Evolutionary conservation across 192 early-diverging fungal species (phyloP).

Genomic region (Entomortierella lignicola): DNA sequence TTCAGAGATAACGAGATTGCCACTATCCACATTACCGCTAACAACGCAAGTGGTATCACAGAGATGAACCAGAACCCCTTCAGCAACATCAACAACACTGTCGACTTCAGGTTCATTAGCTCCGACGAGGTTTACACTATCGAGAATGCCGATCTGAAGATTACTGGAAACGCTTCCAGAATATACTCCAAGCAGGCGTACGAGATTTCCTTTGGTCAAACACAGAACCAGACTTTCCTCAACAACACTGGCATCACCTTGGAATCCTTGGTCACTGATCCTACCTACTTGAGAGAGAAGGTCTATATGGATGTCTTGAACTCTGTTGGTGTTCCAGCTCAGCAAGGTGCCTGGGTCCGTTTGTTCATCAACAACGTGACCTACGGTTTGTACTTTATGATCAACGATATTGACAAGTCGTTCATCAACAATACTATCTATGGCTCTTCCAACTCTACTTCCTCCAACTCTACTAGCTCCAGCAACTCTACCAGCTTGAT

Average conservation of each 20-base stretch:
- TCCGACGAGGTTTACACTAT: conserved; percentile 38
- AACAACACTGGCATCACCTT: conserved; percentile 57
- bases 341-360: conserved; percentile 57
- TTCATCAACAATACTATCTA: conserved; percentile 49
- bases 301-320: conserved; percentile 54
- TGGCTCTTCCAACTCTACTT: conserved; percentile 11
- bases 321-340: conserved; percentile 57
- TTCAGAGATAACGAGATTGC: conserved; percentile 58
- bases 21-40: conserved; percentile 57
- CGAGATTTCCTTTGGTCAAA: conserved; percentile 54
- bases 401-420: conserved; percentile 58
- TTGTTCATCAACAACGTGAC: conserved; percentile 57
- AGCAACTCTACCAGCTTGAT: no score
- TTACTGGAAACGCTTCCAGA: conserved; percentile 59
- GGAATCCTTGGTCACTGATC: conserved; percentile 59
- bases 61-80: conserved; percentile 41
- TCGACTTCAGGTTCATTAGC: conserved; percentile 54
- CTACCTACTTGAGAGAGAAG: conserved; percentile 56
- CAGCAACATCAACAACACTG: conserved; percentile 28
- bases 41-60: conserved; percentile 12
- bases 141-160: conserved; percentile 47
- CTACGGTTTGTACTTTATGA: conserved; percentile 60
- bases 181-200: conserved; percentile 62
- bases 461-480: conserved; percentile 32
- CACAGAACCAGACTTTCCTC: conserved; percentile 51